These are phyloP conservation scores for Suillus occidentalis DNA, from an alignment of 768 basidiomycete species.

Conservation along the genomic window DNA sequence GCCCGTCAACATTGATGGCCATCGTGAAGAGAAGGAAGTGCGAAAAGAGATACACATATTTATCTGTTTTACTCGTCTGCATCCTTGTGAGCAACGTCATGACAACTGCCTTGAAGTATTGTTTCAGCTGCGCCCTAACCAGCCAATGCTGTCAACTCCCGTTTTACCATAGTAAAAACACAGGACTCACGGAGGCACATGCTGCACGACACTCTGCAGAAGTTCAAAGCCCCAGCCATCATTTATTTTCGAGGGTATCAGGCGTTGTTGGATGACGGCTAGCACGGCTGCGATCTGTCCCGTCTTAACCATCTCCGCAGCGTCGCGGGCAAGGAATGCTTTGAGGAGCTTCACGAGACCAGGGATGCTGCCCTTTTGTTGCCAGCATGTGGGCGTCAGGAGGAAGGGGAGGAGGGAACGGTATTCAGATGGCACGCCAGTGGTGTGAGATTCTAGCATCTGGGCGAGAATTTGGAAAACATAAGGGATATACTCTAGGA, in stretches of 20 bases:
- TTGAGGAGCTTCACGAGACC: conserved; percentile 87
- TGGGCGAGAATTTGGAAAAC: conserved; percentile 96
- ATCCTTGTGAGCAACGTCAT: conserved; percentile 82
- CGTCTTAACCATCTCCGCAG: conserved; percentile 59
- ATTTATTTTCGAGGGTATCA: conserved; percentile 85
- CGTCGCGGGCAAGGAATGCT: conserved; percentile 78
- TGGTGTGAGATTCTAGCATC: conserved; percentile 81
- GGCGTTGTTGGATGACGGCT: conserved; percentile 86
- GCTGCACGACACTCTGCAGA: conserved; percentile 69
- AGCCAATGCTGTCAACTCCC: neutral
- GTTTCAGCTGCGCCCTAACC: conserved; percentile 53
- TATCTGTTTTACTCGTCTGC: conserved; percentile 87
- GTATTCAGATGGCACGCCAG: conserved; percentile 73
- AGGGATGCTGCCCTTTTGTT: conserved; percentile 92
- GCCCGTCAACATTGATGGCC: conserved; percentile 70
- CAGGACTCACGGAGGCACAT: conserved; percentile 70
- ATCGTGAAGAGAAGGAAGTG: conserved; percentile 75
- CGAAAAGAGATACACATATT: conserved; percentile 80
- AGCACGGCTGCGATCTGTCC: conserved; percentile 78
- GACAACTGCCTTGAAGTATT: conserved; percentile 72
- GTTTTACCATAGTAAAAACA: neutral
- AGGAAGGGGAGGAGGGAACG: conserved; percentile 77
- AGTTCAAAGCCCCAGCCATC: conserved; percentile 93
- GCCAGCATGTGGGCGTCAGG: conserved; percentile 85
- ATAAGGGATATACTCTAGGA: conserved; percentile 91